Evolutionary conservation across 2,329 filamentous ascomycete species (phyloP), one percentile per base, ranked within the genome.

Genomic region (Cladosporium velox): DNA sequence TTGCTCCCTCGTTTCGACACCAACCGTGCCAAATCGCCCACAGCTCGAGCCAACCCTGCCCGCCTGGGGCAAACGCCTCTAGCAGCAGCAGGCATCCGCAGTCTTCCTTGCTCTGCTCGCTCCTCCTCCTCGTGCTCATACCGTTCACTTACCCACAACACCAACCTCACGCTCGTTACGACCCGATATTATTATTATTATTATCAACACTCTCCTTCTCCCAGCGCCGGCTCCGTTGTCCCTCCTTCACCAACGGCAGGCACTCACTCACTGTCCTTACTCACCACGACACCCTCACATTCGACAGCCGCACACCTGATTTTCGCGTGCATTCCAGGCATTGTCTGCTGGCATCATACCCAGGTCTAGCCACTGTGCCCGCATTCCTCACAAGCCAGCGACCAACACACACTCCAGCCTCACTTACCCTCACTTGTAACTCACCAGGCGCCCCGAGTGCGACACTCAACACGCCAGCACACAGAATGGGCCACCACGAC

Each of bases 401-500:
- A 28, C n/a, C 35, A 62, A 59, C 41, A 65, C 57, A 59, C 28
- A 38, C 63, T n/a, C 63, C 54, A 59, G 34, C 55, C 54, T 65
- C 63, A 64, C 51, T 6, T 57, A 44, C 28, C 10, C 24, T 32
- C 11, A n/a, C 28, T 52, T 41, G 38, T 30, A 10, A 35, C 21
- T 8, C 26, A 14, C n/a, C 32, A 18, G 34, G 57, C 38, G 41
- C 41, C 24, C 35, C 28, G n/a, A 14, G n/a, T 30, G 63, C 41
- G 55, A 51, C 28, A 47, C 41, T 41, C 58, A 41, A 65, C 63
- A 34, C 51, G 55, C 63, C 32, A 59, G 63, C 44, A 32, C 49
- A 57, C 55, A 44, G 70, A 44, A 74, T 74, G 72, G 72, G 70
- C 38, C 70, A 74, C 63, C 73, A 75, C 71, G 65, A 74, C 64